A percentile compares a stretch with the other conserved stretches of the same genome.
Evolutionary conservation across 768 basidiomycete genomes (phyloP).

Genomic region (Serendipita indica): DNA sequence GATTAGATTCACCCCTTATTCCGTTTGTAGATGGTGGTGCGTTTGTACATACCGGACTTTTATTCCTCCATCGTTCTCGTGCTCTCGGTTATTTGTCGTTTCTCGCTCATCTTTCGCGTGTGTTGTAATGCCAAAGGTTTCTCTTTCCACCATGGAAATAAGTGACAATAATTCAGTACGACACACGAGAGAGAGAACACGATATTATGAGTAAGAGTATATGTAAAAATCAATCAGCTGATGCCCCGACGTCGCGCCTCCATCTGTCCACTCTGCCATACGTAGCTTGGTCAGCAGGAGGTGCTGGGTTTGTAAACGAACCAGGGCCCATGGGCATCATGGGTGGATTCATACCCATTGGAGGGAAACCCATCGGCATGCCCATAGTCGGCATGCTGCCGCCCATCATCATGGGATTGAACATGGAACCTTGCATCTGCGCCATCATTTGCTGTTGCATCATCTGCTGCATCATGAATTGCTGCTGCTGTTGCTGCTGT

Average conservation of each 20-base stretch:
- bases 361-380: constrained; percentile 16
- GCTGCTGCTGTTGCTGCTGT: constrained; percentile 43
- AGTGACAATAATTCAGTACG: background rate
- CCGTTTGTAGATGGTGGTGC: background rate
- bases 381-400: constrained; percentile 43
- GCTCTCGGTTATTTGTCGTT: background rate
- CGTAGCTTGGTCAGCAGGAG: background rate
- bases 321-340: background rate
- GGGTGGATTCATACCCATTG: background rate
- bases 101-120: background rate
- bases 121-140: too few species aligned
- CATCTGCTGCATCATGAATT: constrained; percentile 33
- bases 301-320: background rate
- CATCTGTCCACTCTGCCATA: background rate
- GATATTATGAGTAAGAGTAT: background rate
- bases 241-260: background rate
- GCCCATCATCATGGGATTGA: constrained; percentile 42
- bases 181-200: background rate
- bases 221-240: background rate
- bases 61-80: background rate
- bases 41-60: background rate
- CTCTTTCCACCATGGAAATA: background rate
- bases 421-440: constrained; percentile 40
- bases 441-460: constrained; percentile 20
- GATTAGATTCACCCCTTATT: too few species aligned